Percentiles rank a stretch among this genome's conserved stretches.
Conservation (phyloP, 2,329 filamentous ascomycete genomes). For the Neonectria neomacrospora region DNA sequence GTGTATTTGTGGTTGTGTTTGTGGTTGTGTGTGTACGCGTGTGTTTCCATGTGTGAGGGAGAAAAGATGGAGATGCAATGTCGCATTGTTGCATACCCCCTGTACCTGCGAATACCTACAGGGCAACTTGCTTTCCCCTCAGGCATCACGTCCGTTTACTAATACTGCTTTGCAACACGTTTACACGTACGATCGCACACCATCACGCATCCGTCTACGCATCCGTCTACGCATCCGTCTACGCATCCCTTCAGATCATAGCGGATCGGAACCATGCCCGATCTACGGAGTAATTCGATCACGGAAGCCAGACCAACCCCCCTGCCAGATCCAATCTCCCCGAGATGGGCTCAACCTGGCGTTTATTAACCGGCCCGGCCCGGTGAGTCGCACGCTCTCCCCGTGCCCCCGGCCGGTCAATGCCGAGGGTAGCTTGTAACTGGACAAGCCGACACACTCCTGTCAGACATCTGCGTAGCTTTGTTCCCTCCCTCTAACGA, state of each 20-base stretch:
- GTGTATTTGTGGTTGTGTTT: not conserved
- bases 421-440: not conserved
- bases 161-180: not conserved
- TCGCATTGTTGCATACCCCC: slow-evolving; percentile 7
- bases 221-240: no score
- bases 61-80: slow-evolving; percentile 15
- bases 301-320: slow-evolving; percentile 16
- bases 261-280: slow-evolving; percentile 16
- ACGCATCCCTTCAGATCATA: slow-evolving; percentile 1
- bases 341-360: slow-evolving; percentile 13
- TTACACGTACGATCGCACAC: not conserved
- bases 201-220: not conserved
- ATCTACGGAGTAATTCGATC: not conserved
- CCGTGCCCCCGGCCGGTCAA: slow-evolving; percentile 15
- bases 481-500: slow-evolving; percentile 13
- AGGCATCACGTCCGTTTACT: not conserved
- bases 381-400: slow-evolving; percentile 5
- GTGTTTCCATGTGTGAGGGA: not conserved
- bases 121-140: no score
- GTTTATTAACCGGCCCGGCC: slow-evolving; percentile 14
- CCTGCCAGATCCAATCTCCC: not conserved
- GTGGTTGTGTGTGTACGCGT: not conserved
- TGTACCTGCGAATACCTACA: not conserved
- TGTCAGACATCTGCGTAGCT: not conserved
- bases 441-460: not conserved